Evolutionary conservation across 805 yeast species (phyloP), one percentile per base, ranked within the genome.

Genomic region (Candida andamanensis): DNA sequence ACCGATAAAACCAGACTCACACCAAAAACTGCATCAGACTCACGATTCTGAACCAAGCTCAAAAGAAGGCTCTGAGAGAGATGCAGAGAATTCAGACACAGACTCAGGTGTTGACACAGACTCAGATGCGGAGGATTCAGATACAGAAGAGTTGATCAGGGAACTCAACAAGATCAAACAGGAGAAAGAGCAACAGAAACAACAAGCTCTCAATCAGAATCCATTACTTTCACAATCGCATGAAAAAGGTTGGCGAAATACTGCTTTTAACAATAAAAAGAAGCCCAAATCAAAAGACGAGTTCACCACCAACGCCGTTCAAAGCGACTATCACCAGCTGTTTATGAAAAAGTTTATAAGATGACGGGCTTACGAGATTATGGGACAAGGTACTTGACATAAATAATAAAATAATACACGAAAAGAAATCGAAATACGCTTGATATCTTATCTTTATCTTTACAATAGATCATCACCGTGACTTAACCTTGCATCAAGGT

Each of bases 401-500:
- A 28, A 8, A 24, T 19, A 14, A 17, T 20, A 16, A 13, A 22
- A 33, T 28, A 32, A 36, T 32, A 23, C 33, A 33, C 32, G 31
- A 27, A 33, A 28, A n/a, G 11, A 19, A 19, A 11, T 8, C 8
- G 22, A 11, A n/a, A 23, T n/a, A 12, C 26, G 12, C 13, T 23
- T 9, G 26, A 14, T 8, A 27, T 27, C 22, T 6, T n/a, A 17
- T 6, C 22, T 8, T 13, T 12, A 27, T 11, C 22, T n/a, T 39
- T 36, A 51, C 15, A 47, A 45, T 28, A 50, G 49, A 43, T 58
- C 65, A 30, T 56, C 60, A 14, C 41, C 52, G 14, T 51, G 66
- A 30, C 50, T 58, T 34, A 79, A 52, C 44, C 82, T 72, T 9
- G 85, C 78, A 58, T 86, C 89, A 44, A 86, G 69, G 43, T 80